Conservation (phyloP, 768 basidiomycete genomes). For the Lactarius trivialis region DNA sequence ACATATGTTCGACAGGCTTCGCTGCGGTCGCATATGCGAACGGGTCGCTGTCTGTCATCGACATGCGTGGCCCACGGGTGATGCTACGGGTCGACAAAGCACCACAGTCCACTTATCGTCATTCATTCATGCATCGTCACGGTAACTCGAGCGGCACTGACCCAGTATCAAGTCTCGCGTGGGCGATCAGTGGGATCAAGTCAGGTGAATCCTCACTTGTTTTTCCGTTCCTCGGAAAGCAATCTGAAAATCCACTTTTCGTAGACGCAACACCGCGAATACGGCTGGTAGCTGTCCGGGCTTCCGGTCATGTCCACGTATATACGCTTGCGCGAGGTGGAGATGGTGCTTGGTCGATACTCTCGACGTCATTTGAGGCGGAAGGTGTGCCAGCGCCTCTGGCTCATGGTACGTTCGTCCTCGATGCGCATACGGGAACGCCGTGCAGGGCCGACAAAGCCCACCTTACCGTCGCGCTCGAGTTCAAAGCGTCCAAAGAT, state of each 20-base stretch:
- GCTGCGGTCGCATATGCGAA: slow-evolving; percentile 62
- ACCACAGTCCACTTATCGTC: slow-evolving; percentile 35
- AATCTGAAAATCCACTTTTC: background rate
- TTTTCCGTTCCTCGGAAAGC: background rate
- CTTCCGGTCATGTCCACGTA: slow-evolving; percentile 53
- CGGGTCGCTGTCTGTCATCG: slow-evolving; percentile 55
- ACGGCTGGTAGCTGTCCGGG: slow-evolving; percentile 56
- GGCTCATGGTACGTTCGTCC: slow-evolving; percentile 43
- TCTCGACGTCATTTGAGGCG: slow-evolving; percentile 30
- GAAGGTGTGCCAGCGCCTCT: slow-evolving; percentile 43
- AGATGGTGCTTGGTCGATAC: slow-evolving; percentile 33
- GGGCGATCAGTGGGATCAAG: slow-evolving; percentile 55
- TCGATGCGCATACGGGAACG: slow-evolving; percentile 49
- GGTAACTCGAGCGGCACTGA: slow-evolving; percentile 37
- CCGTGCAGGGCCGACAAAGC: slow-evolving; percentile 39
- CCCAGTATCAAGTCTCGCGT: slow-evolving; percentile 49
- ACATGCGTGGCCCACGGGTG: slow-evolving; percentile 68
- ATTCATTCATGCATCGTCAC: slow-evolving; percentile 33
- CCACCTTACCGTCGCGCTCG: slow-evolving; percentile 35
- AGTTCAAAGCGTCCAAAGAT: slow-evolving; percentile 7
- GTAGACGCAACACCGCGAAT: slow-evolving; percentile 42
- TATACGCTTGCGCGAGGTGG: slow-evolving; percentile 41
- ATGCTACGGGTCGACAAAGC: slow-evolving; percentile 45
- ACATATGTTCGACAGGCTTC: slow-evolving; percentile 47
- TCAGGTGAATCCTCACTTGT: slow-evolving; percentile 37